A percentile compares a stretch with the other conserved stretches of the same genome.
phyloP scores from a whole-genome alignment of 306 rosid species.

The Lablab purpureus region DNA sequence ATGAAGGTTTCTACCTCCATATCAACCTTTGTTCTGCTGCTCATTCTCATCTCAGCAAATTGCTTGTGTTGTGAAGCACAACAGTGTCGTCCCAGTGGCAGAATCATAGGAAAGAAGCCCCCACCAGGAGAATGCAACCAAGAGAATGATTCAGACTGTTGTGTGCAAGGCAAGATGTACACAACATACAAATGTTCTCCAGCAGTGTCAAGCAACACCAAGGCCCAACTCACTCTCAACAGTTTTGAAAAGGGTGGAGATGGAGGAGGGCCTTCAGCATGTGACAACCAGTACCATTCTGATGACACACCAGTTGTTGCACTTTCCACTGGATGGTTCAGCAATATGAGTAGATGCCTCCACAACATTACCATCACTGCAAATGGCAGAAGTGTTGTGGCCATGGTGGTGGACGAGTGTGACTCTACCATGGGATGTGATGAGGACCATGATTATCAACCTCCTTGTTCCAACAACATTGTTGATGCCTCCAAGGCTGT shows the following conservation, averaged over 20 bases:
- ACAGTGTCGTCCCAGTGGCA: neutral
- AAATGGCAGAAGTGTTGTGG: conserved; percentile 58
- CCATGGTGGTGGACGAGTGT: conserved; percentile 72
- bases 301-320: conserved; percentile 2
- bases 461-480: conserved; percentile 47
- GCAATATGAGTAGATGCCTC: neutral
- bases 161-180: neutral
- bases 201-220: neutral
- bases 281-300: neutral
- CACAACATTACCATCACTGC: conserved; percentile 50
- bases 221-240: neutral
- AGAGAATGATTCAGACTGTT: neutral
- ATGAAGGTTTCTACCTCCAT: neutral
- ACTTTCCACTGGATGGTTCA: neutral
- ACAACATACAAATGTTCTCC: neutral
- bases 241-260: conserved; percentile 16
- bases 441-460: conserved; percentile 54
- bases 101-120: neutral
- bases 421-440: conserved; percentile 67
- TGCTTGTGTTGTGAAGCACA: neutral
- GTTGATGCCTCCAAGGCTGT: conserved; percentile 63
- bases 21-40: neutral
- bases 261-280: neutral
- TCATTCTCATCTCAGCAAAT: neutral
- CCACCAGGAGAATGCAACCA: neutral